These are phyloP conservation scores for Linum lewisii DNA, from an alignment of 345 rosid genomes.

Conservation along the genomic window DNA sequence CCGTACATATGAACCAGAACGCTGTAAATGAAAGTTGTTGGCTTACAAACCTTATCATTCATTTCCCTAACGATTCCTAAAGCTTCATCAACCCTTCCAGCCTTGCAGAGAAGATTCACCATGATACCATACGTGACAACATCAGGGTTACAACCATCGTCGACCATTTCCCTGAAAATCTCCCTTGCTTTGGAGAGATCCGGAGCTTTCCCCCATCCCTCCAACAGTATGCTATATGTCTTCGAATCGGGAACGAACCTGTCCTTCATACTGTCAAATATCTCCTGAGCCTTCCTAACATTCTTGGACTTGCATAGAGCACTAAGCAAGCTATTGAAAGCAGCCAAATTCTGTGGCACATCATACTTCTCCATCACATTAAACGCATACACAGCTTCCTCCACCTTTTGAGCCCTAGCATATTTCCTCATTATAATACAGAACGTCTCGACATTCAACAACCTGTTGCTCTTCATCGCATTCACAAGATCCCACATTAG, in stretches of 20 bases:
- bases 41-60: conserved; percentile 42
- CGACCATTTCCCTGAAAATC: conserved; percentile 60
- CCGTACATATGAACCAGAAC: conserved; percentile 80
- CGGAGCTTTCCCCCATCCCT: conserved; percentile 88
- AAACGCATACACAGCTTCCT: conserved; percentile 72
- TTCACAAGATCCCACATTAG: conserved; percentile 83
- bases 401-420: conserved; percentile 66
- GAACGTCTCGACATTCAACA: conserved; percentile 69
- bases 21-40: conserved; percentile 71
- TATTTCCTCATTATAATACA: conserved; percentile 89
- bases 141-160: conserved; percentile 63
- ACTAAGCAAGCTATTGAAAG: conserved; percentile 72
- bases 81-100: conserved; percentile 88
- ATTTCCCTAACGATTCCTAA: conserved; percentile 54
- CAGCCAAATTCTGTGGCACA: conserved; percentile 49
- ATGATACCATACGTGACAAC: conserved; percentile 76
- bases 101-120: conserved; percentile 83
- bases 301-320: conserved; percentile 85
- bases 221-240: conserved; percentile 78
- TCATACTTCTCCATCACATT: conserved; percentile 79
- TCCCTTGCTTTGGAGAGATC: conserved; percentile 81
- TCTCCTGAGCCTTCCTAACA: conserved; percentile 84
- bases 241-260: conserved; percentile 48
- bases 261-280: conserved; percentile 55
- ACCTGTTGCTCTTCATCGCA: conserved; percentile 55